Evolutionary conservation across 805 yeast species (phyloP).

Genomic region (Kregervanrija delftensis): DNA sequence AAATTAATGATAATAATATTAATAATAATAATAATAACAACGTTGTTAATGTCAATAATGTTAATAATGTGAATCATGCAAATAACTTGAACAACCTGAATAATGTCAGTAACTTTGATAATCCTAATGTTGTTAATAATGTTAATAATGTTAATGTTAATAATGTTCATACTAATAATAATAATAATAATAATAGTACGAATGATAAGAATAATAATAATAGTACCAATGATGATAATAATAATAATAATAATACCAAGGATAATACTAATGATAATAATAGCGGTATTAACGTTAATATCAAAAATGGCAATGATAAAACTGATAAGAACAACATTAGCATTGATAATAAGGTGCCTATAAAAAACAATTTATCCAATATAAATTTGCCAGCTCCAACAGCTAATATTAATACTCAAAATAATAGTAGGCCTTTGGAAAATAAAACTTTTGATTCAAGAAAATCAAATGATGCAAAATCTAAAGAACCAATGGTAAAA

Average conservation of each 20-base stretch:
- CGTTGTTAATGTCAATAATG: background rate
- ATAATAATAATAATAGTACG: background rate
- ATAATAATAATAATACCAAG: background rate
- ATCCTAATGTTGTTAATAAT: background rate
- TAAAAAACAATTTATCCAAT: background rate
- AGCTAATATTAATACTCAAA: no score
- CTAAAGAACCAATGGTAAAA: background rate
- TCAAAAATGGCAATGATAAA: background rate
- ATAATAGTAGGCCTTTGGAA: no score
- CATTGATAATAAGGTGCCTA: background rate
- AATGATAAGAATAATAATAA: no score
- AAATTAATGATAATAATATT: slow-evolving; percentile 7
- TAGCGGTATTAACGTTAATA: background rate
- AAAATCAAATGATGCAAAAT: background rate
- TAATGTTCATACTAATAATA: background rate
- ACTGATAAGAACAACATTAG: background rate
- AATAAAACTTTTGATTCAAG: background rate
- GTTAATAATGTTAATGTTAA: background rate
- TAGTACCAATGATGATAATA: background rate
- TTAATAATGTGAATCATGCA: background rate
- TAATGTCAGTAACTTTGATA: background rate
- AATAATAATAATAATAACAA: slow-evolving; percentile 6
- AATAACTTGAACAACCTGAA: background rate
- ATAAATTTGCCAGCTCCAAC: no score
- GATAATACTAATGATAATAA: background rate